Evolutionary conservation across 2,329 filamentous ascomycete genomes (phyloP).

Genomic region (Karstenula rhodostoma): DNA sequence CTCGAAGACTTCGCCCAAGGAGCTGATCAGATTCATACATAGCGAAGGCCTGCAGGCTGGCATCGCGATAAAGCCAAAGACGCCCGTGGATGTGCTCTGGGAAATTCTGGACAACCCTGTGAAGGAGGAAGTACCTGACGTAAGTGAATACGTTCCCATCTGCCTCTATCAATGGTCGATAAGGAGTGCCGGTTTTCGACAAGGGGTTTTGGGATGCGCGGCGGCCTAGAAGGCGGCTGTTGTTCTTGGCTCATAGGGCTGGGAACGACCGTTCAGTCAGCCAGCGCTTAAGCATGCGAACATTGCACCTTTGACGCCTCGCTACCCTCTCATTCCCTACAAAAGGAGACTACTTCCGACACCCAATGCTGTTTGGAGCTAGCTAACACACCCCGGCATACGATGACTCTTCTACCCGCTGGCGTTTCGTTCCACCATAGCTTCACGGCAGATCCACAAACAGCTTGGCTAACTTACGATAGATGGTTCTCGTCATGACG

Average conservation of each 20-base stretch:
- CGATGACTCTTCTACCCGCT: constrained; percentile 25
- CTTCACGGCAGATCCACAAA: constrained; percentile 19
- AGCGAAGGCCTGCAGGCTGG: constrained; percentile 86
- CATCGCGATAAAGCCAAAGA: constrained; percentile 94
- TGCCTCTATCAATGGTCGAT: constrained; percentile 25
- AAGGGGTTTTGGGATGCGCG: constrained; percentile 22
- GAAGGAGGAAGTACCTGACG: constrained; percentile 83
- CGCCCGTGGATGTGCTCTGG: constrained; percentile 88
- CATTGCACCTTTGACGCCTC: constrained; percentile 23
- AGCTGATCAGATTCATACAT: constrained; percentile 91
- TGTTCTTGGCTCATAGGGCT: constrained; percentile 31
- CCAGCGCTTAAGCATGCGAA: constrained; percentile 44
- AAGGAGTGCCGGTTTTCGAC: constrained; percentile 21
- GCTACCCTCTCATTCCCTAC: constrained; percentile 21
- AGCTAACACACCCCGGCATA: constrained; percentile 12
- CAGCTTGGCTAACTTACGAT: constrained; percentile 19
- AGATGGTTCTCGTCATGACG: constrained; percentile 99
- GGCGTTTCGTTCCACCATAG: constrained; percentile 18
- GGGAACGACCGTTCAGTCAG: constrained; percentile 35
- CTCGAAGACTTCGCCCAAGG: constrained; percentile 78
- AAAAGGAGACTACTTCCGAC: constrained; percentile 26
- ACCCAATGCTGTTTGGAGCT: constrained; percentile 11
- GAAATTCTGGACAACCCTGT: constrained; percentile 80
- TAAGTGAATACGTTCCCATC: constrained; percentile 59
- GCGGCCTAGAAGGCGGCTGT: constrained; percentile 22